Percentiles rank a stretch among this genome's conserved stretches.
phyloP scores from a whole-genome alignment of 2,329 filamentous ascomycete species.

The Colletotrichum tropicicola region DNA sequence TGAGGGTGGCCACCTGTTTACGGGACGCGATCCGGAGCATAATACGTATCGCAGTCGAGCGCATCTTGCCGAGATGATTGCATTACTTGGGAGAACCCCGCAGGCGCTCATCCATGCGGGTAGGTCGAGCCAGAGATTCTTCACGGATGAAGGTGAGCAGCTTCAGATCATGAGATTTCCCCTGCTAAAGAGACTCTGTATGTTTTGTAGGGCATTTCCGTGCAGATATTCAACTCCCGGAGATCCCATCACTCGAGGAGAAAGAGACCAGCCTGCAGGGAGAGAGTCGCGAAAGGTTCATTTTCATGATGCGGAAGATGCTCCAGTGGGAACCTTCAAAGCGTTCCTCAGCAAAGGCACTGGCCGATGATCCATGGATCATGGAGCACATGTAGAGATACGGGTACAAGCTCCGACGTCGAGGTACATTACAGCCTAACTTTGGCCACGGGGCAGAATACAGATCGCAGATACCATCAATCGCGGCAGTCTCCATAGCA shows the following conservation, averaged over 20 bases:
- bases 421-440: no score
- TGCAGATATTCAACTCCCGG: constrained; percentile 32
- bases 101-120: constrained; percentile 42
- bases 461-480: no score
- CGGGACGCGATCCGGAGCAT: constrained; percentile 46
- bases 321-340: constrained; percentile 45
- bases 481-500: no score
- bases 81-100: constrained; percentile 53
- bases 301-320: constrained; percentile 46
- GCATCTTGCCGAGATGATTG: constrained; percentile 58
- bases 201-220: constrained; percentile 38
- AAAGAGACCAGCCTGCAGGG: constrained; percentile 47
- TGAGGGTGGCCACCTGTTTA: constrained; percentile 54
- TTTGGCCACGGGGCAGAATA: no score
- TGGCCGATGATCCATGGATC: constrained; percentile 43
- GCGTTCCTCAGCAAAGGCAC: constrained; percentile 38
- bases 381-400: no score
- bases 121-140: constrained; percentile 45
- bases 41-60: constrained; percentile 51
- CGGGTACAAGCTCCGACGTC: no score
- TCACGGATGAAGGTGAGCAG: constrained; percentile 45
- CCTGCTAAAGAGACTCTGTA: neutral
- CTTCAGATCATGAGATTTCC: no score
- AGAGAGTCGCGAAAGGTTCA: constrained; percentile 39
- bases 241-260: constrained; percentile 41